Evolutionary conservation across 345 rosid genomes (phyloP).

Genomic region (Cardamine occulta): DNA sequence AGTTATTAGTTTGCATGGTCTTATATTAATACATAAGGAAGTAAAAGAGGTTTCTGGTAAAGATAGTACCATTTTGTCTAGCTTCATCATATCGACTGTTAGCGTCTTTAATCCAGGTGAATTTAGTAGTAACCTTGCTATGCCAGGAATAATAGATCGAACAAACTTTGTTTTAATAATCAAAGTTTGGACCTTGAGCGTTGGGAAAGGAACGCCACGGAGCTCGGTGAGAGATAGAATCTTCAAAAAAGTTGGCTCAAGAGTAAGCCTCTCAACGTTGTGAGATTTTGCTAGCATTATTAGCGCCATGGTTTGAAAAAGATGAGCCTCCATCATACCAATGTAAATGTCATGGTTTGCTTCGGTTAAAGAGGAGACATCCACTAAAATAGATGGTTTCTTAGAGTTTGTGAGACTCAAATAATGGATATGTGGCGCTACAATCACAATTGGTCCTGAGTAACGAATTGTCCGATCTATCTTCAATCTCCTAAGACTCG

Average conservation of each 20-base stretch:
- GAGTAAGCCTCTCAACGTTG: background rate
- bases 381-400: background rate
- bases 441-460: background rate
- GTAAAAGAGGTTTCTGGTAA: background rate
- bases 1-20: too few species aligned
- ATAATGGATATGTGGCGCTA: background rate
- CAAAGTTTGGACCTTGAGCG: slow-evolving; percentile 3
- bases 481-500: too few species aligned
- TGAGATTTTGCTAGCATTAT: background rate
- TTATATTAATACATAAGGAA: background rate
- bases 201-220: slow-evolving; percentile 3
- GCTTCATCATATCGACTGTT: background rate
- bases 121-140: slow-evolving; percentile 22
- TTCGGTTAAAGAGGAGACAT: background rate
- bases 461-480: too few species aligned
- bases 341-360: background rate
- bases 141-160: slow-evolving; percentile 25
- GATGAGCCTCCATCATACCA: background rate
- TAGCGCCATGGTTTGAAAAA: background rate
- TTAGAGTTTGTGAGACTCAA: background rate
- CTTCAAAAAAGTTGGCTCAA: slow-evolving; percentile 1
- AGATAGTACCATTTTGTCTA: background rate
- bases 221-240: slow-evolving; percentile 13
- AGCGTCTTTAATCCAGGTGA: slow-evolving; percentile 37
- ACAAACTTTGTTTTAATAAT: slow-evolving; percentile 5